Conservation (phyloP, 2,329 filamentous ascomycete genomes). For the Monascus ruber region DNA sequence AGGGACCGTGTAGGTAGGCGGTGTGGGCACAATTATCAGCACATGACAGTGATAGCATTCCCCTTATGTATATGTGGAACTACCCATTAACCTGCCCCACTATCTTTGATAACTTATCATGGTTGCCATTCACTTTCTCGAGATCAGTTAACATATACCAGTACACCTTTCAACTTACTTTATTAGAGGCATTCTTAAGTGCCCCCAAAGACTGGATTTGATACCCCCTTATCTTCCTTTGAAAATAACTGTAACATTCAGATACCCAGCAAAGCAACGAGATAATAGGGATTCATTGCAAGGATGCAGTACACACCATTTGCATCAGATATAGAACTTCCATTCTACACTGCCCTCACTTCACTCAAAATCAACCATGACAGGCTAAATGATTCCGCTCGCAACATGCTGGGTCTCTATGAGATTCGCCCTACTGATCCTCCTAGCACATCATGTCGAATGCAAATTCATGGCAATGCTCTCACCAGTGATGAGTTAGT, state of each 20-base stretch:
- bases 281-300: background rate
- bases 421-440: conserved; percentile 63
- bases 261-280: background rate
- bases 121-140: too few relatives aligned
- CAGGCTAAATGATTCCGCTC: conserved; percentile 87
- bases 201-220: too few relatives aligned
- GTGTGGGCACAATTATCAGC: too few relatives aligned
- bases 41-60: too few relatives aligned
- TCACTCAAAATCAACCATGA: conserved; percentile 92
- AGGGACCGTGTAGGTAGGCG: too few relatives aligned
- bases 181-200: too few relatives aligned
- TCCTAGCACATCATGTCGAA: conserved; percentile 66
- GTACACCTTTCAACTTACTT: too few relatives aligned
- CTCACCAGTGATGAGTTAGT: conserved; percentile 72
- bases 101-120: too few relatives aligned
- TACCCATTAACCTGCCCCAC: too few relatives aligned
- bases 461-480: conserved; percentile 82
- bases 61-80: too few relatives aligned
- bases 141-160: too few relatives aligned
- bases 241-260: background rate
- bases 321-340: conserved; percentile 84
- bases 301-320: conserved; percentile 73
- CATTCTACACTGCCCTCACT: conserved; percentile 89
- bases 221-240: too few relatives aligned
- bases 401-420: conserved; percentile 77